These are phyloP conservation scores for Magnolia changhungtana DNA, from an alignment of 164 flowering plant species.

Conservation along the genomic window DNA sequence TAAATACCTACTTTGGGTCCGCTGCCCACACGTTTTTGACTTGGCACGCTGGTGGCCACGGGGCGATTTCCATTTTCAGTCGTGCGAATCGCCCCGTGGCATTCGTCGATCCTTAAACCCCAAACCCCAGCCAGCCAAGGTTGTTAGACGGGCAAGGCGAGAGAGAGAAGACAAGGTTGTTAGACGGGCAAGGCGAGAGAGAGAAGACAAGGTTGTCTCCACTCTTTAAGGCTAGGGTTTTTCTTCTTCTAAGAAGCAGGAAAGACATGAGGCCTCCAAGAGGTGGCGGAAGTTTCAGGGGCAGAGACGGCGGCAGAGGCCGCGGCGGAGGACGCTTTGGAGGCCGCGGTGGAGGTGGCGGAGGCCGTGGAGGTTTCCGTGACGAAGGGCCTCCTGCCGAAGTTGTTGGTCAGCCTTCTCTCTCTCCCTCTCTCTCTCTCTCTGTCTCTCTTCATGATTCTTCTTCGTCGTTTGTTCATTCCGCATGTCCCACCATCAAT, in stretches of 20 bases:
- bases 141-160: neutral
- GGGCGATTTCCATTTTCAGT: neutral
- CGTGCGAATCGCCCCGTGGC: neutral
- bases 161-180: neutral
- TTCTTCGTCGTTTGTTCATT: neutral
- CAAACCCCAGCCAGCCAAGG: slow-evolving; percentile 10
- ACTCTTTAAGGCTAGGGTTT: neutral
- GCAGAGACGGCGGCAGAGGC: slow-evolving; percentile 17
- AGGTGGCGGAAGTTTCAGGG: slow-evolving; percentile 41
- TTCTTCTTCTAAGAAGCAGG: neutral
- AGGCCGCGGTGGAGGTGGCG: slow-evolving; percentile 27
- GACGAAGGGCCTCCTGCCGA: slow-evolving; percentile 84
- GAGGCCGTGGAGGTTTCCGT: slow-evolving; percentile 44
- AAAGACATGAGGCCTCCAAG: slow-evolving; percentile 71
- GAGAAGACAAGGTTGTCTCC: neutral
- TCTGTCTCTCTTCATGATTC: neutral
- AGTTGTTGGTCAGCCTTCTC: slow-evolving; percentile 54
- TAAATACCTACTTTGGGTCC: too few species aligned
- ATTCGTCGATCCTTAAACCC: slow-evolving; percentile 16
- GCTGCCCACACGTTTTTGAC: too few species aligned
- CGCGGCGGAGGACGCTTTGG: neutral
- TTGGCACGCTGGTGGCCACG: too few species aligned
- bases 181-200: too few species aligned
- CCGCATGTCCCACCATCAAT: neutral
- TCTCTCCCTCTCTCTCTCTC: neutral